A percentile compares a stretch with the other conserved stretches of the same genome.
Conservation (phyloP, 495 filamentous ascomycete species). For the Eremomyces bilateralis region DNA sequence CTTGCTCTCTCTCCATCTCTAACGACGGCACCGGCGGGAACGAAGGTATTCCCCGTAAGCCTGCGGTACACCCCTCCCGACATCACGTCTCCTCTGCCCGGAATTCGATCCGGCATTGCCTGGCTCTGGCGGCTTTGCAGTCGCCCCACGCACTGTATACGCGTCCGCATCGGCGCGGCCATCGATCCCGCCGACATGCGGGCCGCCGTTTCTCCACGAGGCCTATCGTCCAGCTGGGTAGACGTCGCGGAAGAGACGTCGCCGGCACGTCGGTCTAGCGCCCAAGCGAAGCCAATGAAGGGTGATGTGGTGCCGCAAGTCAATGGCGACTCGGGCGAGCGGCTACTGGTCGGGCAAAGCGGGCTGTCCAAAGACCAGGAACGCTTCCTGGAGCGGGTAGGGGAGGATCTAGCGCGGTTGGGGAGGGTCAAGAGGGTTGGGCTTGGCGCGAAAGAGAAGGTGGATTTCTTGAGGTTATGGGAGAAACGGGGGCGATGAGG, state of each 20-base stretch:
- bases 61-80: constrained; percentile 74
- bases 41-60: constrained; percentile 71
- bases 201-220: constrained; percentile 9
- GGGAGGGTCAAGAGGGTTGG: constrained; percentile 82
- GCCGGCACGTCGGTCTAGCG: constrained; percentile 7
- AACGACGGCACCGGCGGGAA: constrained; percentile 34
- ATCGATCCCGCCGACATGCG: constrained; percentile 19
- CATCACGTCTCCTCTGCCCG: constrained; percentile 74
- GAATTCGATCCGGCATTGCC: constrained; percentile 32
- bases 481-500: no score
- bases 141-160: constrained; percentile 66
- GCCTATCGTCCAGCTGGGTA: no score
- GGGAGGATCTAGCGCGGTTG: constrained; percentile 69
- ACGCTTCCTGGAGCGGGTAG: constrained; percentile 46
- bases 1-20: constrained; percentile 59
- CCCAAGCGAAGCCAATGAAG: constrained; percentile 16
- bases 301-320: neutral
- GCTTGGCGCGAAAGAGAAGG: constrained; percentile 67
- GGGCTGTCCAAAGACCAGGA: constrained; percentile 19
- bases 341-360: constrained; percentile 11
- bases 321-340: constrained; percentile 1
- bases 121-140: constrained; percentile 79
- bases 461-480: no score
- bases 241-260: neutral
- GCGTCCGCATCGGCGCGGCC: constrained; percentile 67